Percentiles rank a stretch among this genome's conserved stretches.
Evolutionary conservation across 192 early-diverging fungal species (phyloP).

Genomic region (Coemansia sp.): DNA sequence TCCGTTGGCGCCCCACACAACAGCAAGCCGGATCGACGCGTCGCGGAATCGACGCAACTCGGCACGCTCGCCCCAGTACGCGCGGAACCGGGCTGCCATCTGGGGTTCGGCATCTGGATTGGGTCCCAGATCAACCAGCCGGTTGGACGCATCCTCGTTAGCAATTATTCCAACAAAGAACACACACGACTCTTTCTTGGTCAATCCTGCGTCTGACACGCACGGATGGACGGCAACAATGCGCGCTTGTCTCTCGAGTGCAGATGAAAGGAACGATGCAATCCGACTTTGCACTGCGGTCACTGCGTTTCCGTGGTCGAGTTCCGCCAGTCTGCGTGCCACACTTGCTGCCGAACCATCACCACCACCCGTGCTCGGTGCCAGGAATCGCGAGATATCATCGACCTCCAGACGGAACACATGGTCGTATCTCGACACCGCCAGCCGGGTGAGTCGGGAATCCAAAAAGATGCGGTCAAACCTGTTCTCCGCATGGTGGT

Average conservation of each 20-base stretch:
- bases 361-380: constrained; percentile 12
- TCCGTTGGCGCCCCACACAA: constrained; percentile 72
- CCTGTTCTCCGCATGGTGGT: constrained; percentile 16
- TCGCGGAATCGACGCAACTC: constrained; percentile 95
- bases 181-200: constrained; percentile 48
- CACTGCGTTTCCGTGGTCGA: constrained; percentile 31
- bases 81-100: constrained; percentile 66
- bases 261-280: constrained; percentile 21
- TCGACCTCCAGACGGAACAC: constrained; percentile 42
- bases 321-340: constrained; percentile 21
- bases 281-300: constrained; percentile 26
- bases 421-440: constrained; percentile 33
- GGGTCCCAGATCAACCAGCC: constrained; percentile 88
- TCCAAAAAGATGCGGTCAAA: constrained; percentile 40
- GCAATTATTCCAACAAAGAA: constrained; percentile 72
- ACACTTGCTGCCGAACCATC: neutral
- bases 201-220: constrained; percentile 47
- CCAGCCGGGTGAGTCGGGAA: constrained; percentile 11
- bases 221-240: constrained; percentile 51
- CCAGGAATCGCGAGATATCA: constrained; percentile 20
- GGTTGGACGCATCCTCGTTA: constrained; percentile 63
- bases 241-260: constrained; percentile 23
- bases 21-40: constrained; percentile 85
- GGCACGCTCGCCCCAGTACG: constrained; percentile 87
- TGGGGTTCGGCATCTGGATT: constrained; percentile 68